Percentiles rank a stretch among this genome's conserved stretches.
phyloP scores from a whole-genome alignment of 2,329 filamentous ascomycete species.

The Exophiala viscosa region DNA sequence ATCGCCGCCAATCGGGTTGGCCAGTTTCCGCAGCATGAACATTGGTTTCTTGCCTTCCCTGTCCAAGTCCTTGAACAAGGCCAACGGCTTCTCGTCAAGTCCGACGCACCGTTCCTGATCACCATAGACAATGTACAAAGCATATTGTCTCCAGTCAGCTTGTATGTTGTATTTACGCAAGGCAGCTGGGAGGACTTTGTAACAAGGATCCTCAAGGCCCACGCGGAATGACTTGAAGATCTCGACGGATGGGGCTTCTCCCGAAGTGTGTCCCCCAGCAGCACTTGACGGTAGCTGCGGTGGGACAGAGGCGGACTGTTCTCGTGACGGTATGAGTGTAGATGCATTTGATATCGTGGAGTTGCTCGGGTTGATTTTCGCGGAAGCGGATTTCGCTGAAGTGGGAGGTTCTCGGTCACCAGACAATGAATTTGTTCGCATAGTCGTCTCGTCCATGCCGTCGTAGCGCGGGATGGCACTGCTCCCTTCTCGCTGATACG shows the following conservation, averaged over 20 bases:
- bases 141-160: constrained; percentile 95
- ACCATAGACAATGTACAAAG: constrained; percentile 97
- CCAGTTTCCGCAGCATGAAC: constrained; percentile 85
- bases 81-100: constrained; percentile 87
- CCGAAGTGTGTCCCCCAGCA: constrained; percentile 22
- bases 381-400: constrained; percentile 25
- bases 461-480: constrained; percentile 35
- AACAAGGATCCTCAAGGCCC: constrained; percentile 95
- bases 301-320: constrained; percentile 25
- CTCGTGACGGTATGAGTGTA: constrained; percentile 24
- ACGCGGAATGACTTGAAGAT: constrained; percentile 99
- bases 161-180: constrained; percentile 98
- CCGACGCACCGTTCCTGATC: constrained; percentile 93
- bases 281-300: constrained; percentile 21
- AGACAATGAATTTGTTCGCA: constrained; percentile 19
- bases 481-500: constrained; percentile 38
- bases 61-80: constrained; percentile 94
- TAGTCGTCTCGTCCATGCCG: constrained; percentile 35
- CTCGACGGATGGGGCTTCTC: constrained; percentile 60
- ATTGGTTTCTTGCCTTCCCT: constrained; percentile 97
- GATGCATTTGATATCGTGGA: constrained; percentile 26
- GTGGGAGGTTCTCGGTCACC: constrained; percentile 31
- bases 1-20: constrained; percentile 31
- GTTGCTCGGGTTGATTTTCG: constrained; percentile 23
- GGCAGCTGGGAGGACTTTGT: constrained; percentile 92